Evolutionary conservation across 164 flowering plant genomes (phyloP).

Genomic region (Pachysandra terminalis): DNA sequence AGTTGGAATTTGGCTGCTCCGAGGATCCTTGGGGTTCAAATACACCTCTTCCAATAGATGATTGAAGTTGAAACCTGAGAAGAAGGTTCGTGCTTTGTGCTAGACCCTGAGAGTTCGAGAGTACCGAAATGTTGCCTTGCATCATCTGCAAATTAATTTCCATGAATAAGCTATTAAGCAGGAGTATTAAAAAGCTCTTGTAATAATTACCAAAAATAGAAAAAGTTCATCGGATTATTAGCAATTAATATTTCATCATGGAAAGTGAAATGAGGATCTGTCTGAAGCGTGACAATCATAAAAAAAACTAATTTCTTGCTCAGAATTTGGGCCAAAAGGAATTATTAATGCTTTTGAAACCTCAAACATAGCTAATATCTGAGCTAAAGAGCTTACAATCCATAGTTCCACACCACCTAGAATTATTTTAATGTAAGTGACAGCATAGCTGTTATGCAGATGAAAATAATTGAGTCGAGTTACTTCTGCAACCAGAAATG

Average conservation of each 20-base stretch:
- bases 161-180: background rate
- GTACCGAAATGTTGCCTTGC: constrained; percentile 90
- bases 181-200: background rate
- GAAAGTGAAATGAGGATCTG: background rate
- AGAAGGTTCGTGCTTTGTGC: constrained; percentile 64
- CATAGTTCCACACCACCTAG: background rate
- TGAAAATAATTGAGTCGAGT: background rate
- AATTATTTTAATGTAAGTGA: too few species aligned
- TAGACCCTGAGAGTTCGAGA: constrained; percentile 56
- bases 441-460: background rate
- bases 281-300: background rate
- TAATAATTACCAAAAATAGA: background rate
- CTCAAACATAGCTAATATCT: background rate
- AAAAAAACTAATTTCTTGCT: too few species aligned
- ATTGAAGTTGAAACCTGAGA: constrained; percentile 56
- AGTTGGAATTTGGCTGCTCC: constrained; percentile 45
- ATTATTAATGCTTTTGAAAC: background rate
- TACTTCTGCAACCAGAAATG: background rate
- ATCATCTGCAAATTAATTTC: constrained; percentile 56
- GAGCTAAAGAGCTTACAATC: background rate
- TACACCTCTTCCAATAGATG: constrained; percentile 33
- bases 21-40: constrained; percentile 46
- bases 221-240: too few species aligned
- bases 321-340: background rate
- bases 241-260: too few species aligned